Evolutionary conservation across 2,329 filamentous ascomycete genomes (phyloP).

Genomic region (Didymella exigua): DNA sequence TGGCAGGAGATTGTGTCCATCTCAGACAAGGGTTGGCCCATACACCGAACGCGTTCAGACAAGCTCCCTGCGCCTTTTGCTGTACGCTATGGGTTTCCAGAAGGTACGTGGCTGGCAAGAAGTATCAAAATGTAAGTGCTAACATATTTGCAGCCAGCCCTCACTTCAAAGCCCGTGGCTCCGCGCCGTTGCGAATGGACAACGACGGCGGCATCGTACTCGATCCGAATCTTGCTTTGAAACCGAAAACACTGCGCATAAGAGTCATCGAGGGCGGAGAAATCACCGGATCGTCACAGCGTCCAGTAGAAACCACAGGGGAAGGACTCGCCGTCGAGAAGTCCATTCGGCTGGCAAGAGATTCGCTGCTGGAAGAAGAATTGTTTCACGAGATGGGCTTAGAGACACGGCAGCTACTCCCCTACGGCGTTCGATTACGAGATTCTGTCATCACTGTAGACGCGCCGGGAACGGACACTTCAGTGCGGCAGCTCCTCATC

Average conservation of each 20-base stretch:
- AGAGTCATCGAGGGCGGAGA: slow-evolving; percentile 64
- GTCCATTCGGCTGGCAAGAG: slow-evolving; percentile 74
- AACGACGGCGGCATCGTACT: slow-evolving; percentile 77
- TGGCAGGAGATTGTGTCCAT: slow-evolving; percentile 87
- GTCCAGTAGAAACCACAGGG: slow-evolving; percentile 34
- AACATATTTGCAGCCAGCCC: slow-evolving; percentile 52
- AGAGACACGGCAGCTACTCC: slow-evolving; percentile 75
- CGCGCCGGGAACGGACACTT: slow-evolving; percentile 20
- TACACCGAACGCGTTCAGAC: slow-evolving; percentile 52
- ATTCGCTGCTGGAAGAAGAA: slow-evolving; percentile 83
- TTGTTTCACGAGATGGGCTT: slow-evolving; percentile 87
- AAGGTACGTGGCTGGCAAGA: slow-evolving; percentile 57
- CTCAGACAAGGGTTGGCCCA: slow-evolving; percentile 82
- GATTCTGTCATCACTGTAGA: slow-evolving; percentile 51
- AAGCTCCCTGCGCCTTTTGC: slow-evolving; percentile 76
- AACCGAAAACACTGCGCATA: slow-evolving; percentile 69
- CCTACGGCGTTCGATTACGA: slow-evolving; percentile 70
- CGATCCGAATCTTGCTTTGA: slow-evolving; percentile 66
- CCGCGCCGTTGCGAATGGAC: slow-evolving; percentile 77
- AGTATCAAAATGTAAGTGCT: background rate
- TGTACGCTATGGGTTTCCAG: slow-evolving; percentile 87
- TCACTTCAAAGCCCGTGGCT: slow-evolving; percentile 70
- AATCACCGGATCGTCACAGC: slow-evolving; percentile 62
- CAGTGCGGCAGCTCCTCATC: slow-evolving; percentile 66
- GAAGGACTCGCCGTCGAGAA: slow-evolving; percentile 65